A percentile compares a stretch with the other conserved stretches of the same genome.
These are phyloP conservation scores for Lactifluus subvellereus DNA, from an alignment of 768 basidiomycete species.

Conservation along the genomic window DNA sequence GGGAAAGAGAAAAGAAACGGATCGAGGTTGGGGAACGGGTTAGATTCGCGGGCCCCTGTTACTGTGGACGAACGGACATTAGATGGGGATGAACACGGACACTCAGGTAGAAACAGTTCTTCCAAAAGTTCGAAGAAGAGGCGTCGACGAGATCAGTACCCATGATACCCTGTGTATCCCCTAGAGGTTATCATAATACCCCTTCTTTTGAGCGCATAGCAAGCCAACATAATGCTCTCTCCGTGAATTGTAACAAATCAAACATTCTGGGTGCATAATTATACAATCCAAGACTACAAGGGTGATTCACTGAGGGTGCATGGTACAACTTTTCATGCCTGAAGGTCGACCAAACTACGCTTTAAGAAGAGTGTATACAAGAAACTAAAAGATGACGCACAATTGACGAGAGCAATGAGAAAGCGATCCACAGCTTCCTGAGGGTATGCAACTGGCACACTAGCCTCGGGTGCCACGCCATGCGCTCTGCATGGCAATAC, in stretches of 20 bases:
- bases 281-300: constrained; percentile 24
- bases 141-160: constrained; percentile 5
- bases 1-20: constrained; percentile 17
- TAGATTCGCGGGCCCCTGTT: background rate
- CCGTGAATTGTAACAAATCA: constrained; percentile 9
- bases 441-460: constrained; percentile 4
- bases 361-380: background rate
- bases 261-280: constrained; percentile 17
- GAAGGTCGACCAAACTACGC: background rate
- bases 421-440: constrained; percentile 9
- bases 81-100: background rate
- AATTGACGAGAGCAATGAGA: constrained; percentile 14
- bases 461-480: constrained; percentile 68
- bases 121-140: constrained; percentile 6
- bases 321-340: constrained; percentile 18
- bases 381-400: background rate
- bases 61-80: constrained; percentile 1
- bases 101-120: background rate
- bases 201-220: background rate
- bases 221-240: background rate
- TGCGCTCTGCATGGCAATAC: constrained; percentile 86
- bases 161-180: background rate
- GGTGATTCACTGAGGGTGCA: constrained; percentile 15
- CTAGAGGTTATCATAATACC: background rate
- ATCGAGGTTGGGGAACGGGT: background rate